phyloP scores from a whole-genome alignment of 441 rosid species.

The Erysimum cheiri region DNA sequence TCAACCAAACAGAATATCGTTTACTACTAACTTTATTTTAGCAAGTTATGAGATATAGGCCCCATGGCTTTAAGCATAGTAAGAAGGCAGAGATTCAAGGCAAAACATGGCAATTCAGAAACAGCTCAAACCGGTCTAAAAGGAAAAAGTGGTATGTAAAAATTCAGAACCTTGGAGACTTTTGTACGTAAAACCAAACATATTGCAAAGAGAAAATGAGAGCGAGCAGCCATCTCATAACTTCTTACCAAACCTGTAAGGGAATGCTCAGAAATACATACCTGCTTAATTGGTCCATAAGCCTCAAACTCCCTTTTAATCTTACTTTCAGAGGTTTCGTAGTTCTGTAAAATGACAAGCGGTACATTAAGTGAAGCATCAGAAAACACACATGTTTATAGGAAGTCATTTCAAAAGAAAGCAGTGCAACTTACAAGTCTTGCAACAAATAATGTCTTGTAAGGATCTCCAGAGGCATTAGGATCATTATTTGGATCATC shows the following conservation, averaged over 20 bases:
- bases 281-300: constrained; percentile 96
- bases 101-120: constrained; percentile 25
- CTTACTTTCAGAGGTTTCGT: constrained; percentile 91
- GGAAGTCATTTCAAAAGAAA: constrained; percentile 13
- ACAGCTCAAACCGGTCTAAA: constrained; percentile 11
- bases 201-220: constrained; percentile 29
- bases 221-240: constrained; percentile 45
- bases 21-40: constrained; percentile 29
- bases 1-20: constrained; percentile 25
- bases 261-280: constrained; percentile 73
- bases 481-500: constrained; percentile 86
- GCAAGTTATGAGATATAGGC: background rate
- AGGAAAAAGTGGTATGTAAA: constrained; percentile 12
- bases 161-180: constrained; percentile 14
- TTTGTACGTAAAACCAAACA: constrained; percentile 4
- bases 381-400: background rate
- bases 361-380: constrained; percentile 22
- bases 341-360: constrained; percentile 64
- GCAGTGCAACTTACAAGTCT: constrained; percentile 67
- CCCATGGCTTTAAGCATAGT: constrained; percentile 7
- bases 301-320: constrained; percentile 99
- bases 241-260: constrained; percentile 85
- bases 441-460: constrained; percentile 90
- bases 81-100: constrained; percentile 17
- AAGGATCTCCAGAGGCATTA: constrained; percentile 85